These are phyloP conservation scores for Aspergillus kassunensis DNA, from an alignment of 495 filamentous ascomycete species.

Conservation along the genomic window DNA sequence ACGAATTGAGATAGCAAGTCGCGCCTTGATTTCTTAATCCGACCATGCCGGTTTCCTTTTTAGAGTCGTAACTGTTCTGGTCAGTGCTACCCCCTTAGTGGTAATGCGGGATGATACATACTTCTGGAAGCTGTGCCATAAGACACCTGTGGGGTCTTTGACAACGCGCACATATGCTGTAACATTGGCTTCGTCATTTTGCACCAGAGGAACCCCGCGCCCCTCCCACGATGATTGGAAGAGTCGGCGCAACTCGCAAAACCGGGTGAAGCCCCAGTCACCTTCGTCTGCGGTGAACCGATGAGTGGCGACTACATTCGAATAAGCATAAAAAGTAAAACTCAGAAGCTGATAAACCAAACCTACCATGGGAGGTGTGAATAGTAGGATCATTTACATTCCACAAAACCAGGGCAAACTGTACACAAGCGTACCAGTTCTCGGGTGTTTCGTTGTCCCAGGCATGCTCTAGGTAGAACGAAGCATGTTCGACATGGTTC, in stretches of 20 bases:
- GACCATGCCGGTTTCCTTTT: conserved; percentile 96
- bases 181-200: conserved; percentile 80
- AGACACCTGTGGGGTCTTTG: conserved; percentile 96
- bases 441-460: conserved; percentile 70
- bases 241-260: conserved; percentile 77
- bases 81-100: conserved; percentile 19
- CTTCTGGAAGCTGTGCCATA: conserved; percentile 98
- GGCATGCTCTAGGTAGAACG: conserved; percentile 95
- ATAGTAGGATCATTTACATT: conserved; percentile 85
- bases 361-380: conserved; percentile 60
- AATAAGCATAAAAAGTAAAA: conserved; percentile 16
- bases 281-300: conserved; percentile 92
- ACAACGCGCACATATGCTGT: conserved; percentile 92
- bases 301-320: conserved; percentile 62
- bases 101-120: conserved; percentile 28
- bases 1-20: conserved; percentile 97
- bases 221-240: conserved; percentile 70
- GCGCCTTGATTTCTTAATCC: conserved; percentile 96
- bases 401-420: conserved; percentile 91
- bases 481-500: conserved; percentile 86
- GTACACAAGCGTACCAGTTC: conserved; percentile 93
- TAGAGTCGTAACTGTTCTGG: conserved; percentile 78
- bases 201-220: conserved; percentile 70
- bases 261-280: conserved; percentile 98
- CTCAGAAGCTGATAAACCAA: background rate